Conservation (phyloP, 129 eudicot species). For the Sambucus nigra region DNA sequence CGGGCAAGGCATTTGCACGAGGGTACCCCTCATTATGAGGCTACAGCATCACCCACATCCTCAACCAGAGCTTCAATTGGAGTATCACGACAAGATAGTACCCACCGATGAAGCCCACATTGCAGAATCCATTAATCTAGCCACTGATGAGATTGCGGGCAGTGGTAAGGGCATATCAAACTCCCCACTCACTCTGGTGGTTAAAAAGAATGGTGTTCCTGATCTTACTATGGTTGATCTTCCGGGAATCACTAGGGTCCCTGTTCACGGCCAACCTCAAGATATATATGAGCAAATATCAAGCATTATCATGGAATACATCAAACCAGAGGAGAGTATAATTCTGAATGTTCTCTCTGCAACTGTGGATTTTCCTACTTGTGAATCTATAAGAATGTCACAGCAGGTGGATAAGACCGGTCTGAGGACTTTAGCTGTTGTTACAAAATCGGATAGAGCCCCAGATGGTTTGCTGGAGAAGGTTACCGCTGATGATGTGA, state of each 20-base stretch:
- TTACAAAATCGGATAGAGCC: slow-evolving; percentile 23
- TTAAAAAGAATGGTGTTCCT: slow-evolving; percentile 24
- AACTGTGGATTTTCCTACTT: slow-evolving; percentile 23
- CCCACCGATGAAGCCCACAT: slow-evolving; percentile 14
- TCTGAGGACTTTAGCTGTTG: slow-evolving; percentile 30
- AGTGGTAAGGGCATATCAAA: slow-evolving; percentile 19
- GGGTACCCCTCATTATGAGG: slow-evolving; percentile 19
- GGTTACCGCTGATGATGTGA: slow-evolving; percentile 30
- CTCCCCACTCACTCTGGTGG: slow-evolving; percentile 18
- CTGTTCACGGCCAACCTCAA: slow-evolving; percentile 30
- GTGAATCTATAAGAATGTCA: slow-evolving; percentile 30
- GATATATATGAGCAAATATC: slow-evolving; percentile 30
- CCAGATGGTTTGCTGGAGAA: slow-evolving; percentile 31
- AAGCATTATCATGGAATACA: slow-evolving; percentile 25
- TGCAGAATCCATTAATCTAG: slow-evolving; percentile 13
- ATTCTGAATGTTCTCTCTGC: slow-evolving; percentile 32
- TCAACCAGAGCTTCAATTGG: slow-evolving; percentile 13
- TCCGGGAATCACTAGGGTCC: slow-evolving; percentile 38
- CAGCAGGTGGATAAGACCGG: slow-evolving; percentile 19
- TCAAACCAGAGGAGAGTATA: slow-evolving; percentile 30
- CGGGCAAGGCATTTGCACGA: slow-evolving; percentile 37
- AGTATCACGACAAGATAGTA: slow-evolving; percentile 13
- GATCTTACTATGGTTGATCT: slow-evolving; percentile 31
- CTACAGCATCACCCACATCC: slow-evolving; percentile 16
- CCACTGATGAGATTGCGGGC: slow-evolving; percentile 30